These are phyloP conservation scores for Ascochyta clinopodiicola DNA, from an alignment of 2,329 filamentous ascomycete genomes.

Conservation along the genomic window DNA sequence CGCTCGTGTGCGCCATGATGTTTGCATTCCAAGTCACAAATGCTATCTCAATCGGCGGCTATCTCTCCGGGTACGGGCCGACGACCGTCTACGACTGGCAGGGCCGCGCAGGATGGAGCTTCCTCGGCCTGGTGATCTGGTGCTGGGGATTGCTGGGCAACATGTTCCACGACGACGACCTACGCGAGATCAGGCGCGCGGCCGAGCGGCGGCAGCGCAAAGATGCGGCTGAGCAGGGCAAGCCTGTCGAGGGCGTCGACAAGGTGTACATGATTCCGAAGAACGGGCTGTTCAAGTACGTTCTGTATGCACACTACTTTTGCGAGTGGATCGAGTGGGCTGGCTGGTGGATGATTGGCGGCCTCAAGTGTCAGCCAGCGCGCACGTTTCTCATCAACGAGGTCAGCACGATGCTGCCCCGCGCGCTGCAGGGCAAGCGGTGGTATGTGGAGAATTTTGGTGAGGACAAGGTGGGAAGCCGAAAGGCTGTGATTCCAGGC, in stretches of 20 bases:
- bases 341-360: conserved; percentile 81
- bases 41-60: conserved; percentile 77
- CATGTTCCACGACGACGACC: conserved; percentile 86
- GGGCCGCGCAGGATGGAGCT: conserved; percentile 54
- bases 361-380: conserved; percentile 73
- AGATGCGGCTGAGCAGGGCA: conserved; percentile 54
- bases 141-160: conserved; percentile 78
- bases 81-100: conserved; percentile 63
- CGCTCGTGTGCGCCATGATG: conserved; percentile 69
- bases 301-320: conserved; percentile 93
- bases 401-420: conserved; percentile 85
- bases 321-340: conserved; percentile 96
- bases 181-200: conserved; percentile 82
- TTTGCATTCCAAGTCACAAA: conserved; percentile 81
- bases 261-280: conserved; percentile 90
- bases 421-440: conserved; percentile 77
- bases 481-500: conserved; percentile 75
- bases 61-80: conserved; percentile 81
- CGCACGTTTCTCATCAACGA: conserved; percentile 86
- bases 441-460: conserved; percentile 95
- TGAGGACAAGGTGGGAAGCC: conserved; percentile 74
- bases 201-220: conserved; percentile 67
- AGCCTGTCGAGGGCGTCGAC: conserved; percentile 62
- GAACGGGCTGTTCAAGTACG: conserved; percentile 79
- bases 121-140: conserved; percentile 76